These are phyloP conservation scores for Pythium monospermum DNA, from an alignment of 352 stramenopile species.

Conservation along the genomic window DNA sequence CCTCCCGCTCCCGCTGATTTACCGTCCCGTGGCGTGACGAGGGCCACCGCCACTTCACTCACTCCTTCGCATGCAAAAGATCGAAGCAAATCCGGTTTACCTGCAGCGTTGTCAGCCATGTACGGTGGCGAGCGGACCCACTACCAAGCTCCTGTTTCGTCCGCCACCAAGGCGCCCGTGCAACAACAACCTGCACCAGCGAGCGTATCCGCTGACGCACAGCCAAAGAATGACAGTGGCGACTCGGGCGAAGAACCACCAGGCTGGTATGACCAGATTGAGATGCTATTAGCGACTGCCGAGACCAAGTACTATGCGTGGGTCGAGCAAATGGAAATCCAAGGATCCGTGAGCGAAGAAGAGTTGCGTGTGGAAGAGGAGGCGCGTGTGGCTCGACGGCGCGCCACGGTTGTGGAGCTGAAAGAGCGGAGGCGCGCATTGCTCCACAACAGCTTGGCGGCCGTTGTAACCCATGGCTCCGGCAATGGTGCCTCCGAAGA, in stretches of 20 bases:
- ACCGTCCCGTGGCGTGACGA: background rate
- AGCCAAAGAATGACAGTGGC: background rate
- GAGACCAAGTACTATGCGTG: constrained; percentile 18
- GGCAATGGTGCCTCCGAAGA: background rate
- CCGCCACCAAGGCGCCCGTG: background rate
- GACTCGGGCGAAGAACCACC: constrained; percentile 5
- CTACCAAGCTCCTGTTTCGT: background rate
- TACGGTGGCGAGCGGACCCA: no score
- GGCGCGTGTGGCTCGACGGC: constrained; percentile 11
- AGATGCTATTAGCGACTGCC: constrained; percentile 25
- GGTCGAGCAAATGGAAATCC: constrained; percentile 16
- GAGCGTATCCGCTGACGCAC: background rate
- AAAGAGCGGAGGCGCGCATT: constrained; percentile 1
- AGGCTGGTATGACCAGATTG: constrained; percentile 26
- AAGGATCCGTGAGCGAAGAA: constrained; percentile 16
- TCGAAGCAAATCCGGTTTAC: background rate
- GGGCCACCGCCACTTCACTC: background rate
- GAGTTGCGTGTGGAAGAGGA: constrained; percentile 11
- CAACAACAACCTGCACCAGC: background rate
- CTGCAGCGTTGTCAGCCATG: background rate
- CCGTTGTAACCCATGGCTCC: background rate
- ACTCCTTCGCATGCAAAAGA: no score
- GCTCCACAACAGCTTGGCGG: constrained; percentile 2
- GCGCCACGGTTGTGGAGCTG: constrained; percentile 5
- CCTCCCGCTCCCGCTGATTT: no score